Percentiles rank a stretch among this genome's conserved stretches.
These are phyloP conservation scores for Panicum hallii DNA, from an alignment of 202 grass and related monocot genomes.

Conservation along the genomic window DNA sequence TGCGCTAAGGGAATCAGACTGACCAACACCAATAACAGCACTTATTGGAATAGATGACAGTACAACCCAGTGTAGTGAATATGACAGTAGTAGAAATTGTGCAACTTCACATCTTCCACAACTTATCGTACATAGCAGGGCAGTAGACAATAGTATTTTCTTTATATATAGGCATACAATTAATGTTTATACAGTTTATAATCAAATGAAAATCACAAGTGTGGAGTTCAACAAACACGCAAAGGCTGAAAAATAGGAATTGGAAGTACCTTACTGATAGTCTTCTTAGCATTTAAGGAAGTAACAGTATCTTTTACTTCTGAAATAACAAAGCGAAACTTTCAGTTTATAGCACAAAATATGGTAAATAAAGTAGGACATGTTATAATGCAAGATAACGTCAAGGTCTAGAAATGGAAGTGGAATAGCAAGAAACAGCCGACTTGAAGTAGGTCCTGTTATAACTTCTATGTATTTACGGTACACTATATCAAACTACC, in stretches of 20 bases:
- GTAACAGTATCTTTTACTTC: slow-evolving; percentile 62
- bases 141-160: neutral
- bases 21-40: neutral
- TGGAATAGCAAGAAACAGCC: neutral
- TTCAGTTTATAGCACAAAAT: slow-evolving; percentile 1
- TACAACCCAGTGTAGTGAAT: neutral
- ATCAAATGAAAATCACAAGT: neutral
- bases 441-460: neutral
- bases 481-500: neutral
- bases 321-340: slow-evolving; percentile 25
- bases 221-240: neutral
- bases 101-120: neutral
- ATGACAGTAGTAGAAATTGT: neutral
- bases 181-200: neutral
- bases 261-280: slow-evolving; percentile 57
- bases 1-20: neutral
- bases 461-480: neutral
- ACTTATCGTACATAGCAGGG: neutral
- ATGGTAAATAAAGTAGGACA: slow-evolving; percentile 9
- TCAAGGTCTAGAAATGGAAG: neutral
- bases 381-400: slow-evolving; percentile 15
- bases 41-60: too few species aligned
- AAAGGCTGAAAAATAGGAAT: neutral
- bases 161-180: neutral
- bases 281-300: slow-evolving; percentile 55